Evolutionary conservation across 306 rosid genomes (phyloP).

Genomic region (Rosa multiflora): DNA sequence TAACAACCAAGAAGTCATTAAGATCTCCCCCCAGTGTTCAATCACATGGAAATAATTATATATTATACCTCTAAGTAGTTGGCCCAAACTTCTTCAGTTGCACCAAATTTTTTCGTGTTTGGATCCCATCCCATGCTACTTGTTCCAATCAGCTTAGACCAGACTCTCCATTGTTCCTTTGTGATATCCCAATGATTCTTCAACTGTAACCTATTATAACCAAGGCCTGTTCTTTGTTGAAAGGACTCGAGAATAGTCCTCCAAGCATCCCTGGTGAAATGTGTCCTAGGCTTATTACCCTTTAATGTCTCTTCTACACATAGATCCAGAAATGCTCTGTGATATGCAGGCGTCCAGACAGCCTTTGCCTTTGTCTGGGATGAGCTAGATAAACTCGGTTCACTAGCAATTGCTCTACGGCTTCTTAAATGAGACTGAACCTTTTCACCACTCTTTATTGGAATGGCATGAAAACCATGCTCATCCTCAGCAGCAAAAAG

Average conservation of each 20-base stretch:
- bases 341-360: slow-evolving; percentile 52
- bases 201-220: slow-evolving; percentile 51
- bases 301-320: slow-evolving; percentile 62
- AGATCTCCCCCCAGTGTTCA: not conserved
- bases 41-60: slow-evolving; percentile 22
- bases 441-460: slow-evolving; percentile 32
- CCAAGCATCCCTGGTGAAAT: slow-evolving; percentile 78
- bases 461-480: slow-evolving; percentile 27
- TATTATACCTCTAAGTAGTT: slow-evolving; percentile 48
- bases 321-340: slow-evolving; percentile 54
- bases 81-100: slow-evolving; percentile 56
- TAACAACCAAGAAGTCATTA: slow-evolving; percentile 12
- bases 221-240: slow-evolving; percentile 49
- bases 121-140: slow-evolving; percentile 64
- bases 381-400: slow-evolving; percentile 54
- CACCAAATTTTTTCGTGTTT: slow-evolving; percentile 40
- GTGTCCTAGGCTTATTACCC: slow-evolving; percentile 66
- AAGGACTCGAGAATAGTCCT: slow-evolving; percentile 54
- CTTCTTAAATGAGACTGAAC: slow-evolving; percentile 36
- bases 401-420: slow-evolving; percentile 43
- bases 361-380: slow-evolving; percentile 46
- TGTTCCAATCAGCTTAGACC: slow-evolving; percentile 61
- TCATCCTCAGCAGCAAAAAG: slow-evolving; percentile 1
- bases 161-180: slow-evolving; percentile 64
- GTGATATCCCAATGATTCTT: slow-evolving; percentile 76